Evolutionary conservation across 495 filamentous ascomycete genomes (phyloP).

Genomic region (Penicillium lividum): DNA sequence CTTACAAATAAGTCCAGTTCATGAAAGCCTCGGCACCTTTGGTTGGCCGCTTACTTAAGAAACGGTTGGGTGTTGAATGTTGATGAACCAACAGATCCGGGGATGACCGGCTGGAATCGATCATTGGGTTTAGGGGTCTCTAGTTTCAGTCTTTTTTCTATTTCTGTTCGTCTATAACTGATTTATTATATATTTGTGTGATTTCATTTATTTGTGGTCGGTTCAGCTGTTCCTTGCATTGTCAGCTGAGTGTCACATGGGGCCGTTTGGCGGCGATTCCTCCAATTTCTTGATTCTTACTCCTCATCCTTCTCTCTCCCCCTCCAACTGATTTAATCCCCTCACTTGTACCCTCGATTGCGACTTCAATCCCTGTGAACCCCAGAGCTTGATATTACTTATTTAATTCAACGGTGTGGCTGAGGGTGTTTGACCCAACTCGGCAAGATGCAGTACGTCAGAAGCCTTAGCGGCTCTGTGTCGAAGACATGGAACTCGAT

Average conservation of each 20-base stretch:
- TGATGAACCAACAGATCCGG: constrained; percentile 23
- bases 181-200: constrained; percentile 6
- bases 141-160: constrained; percentile 6
- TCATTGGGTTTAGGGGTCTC: neutral
- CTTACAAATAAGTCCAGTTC: neutral
- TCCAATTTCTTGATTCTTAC: constrained; percentile 27
- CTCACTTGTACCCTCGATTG: constrained; percentile 1
- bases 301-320: constrained; percentile 23
- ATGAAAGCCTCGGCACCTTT: neutral
- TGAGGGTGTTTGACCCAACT: constrained; percentile 22
- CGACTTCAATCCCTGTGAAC: constrained; percentile 7
- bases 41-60: constrained; percentile 22
- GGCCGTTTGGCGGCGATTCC: constrained; percentile 40
- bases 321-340: constrained; percentile 9
- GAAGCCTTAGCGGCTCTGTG: constrained; percentile 91
- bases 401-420: constrained; percentile 10
- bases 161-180: constrained; percentile 3
- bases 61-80: constrained; percentile 26
- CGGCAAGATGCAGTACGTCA: constrained; percentile 90
- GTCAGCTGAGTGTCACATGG: constrained; percentile 46
- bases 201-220: constrained; percentile 13
- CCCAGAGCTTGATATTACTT: constrained; percentile 9
- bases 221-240: constrained; percentile 29
- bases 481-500: constrained; percentile 99
- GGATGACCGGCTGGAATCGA: constrained; percentile 5